These are phyloP conservation scores for Parasarocladium wereldwijsianum DNA, from an alignment of 2,329 filamentous ascomycete genomes.

Conservation along the genomic window DNA sequence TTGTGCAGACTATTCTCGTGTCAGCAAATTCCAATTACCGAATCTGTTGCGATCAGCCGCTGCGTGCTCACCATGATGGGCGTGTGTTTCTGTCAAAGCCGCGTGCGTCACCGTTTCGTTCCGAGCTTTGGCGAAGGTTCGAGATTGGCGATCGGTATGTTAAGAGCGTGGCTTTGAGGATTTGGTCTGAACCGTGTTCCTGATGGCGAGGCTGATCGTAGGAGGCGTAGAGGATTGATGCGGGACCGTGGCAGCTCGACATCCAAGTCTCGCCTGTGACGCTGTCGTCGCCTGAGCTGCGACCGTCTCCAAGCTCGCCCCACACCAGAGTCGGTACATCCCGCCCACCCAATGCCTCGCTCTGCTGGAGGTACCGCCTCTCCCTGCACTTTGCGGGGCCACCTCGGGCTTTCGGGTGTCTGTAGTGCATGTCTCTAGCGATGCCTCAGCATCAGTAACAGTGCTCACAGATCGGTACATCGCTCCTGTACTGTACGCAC, in stretches of 20 bases:
- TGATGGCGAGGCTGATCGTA: no score
- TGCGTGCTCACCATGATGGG: no score
- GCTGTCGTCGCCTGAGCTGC: conserved; percentile 2
- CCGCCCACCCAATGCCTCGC: no score
- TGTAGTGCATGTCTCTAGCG: background rate
- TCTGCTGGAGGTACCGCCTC: no score
- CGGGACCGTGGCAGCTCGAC: background rate
- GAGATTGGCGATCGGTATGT: background rate
- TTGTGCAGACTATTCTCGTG: conserved; percentile 65
- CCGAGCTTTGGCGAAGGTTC: no score
- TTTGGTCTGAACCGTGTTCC: no score
- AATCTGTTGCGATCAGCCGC: no score
- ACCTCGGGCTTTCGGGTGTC: conserved; percentile 4
- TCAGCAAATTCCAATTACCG: no score
- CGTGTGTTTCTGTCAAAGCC: no score
- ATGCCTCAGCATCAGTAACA: background rate
- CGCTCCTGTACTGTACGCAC: conserved; percentile 1
- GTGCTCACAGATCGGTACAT: background rate
- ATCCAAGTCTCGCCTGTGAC: background rate
- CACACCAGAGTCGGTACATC: no score
- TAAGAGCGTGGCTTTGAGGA: background rate
- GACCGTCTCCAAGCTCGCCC: background rate
- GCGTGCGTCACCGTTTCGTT: no score
- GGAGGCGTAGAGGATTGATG: conserved; percentile 1
- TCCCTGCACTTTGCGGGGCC: conserved; percentile 3